Conservation (phyloP, 345 rosid species). For the Heritiera fomes region DNA sequence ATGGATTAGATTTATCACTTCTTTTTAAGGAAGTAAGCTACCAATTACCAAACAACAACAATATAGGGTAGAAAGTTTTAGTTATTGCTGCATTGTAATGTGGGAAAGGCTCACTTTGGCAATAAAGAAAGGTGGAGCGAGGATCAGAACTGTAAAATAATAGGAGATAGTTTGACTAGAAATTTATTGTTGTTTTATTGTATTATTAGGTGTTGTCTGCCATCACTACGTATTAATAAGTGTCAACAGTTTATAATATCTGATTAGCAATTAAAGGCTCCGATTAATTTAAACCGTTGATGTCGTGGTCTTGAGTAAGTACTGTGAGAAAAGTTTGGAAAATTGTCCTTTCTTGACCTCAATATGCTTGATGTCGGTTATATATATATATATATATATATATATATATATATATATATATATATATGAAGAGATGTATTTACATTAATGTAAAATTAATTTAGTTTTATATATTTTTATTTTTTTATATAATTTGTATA, state of each 20-base stretch:
- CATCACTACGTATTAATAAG: constrained; percentile 6
- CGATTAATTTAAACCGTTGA: neutral
- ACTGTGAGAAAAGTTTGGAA: neutral
- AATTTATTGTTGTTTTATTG: neutral
- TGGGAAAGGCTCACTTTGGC: constrained; percentile 13
- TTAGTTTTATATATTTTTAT: no score
- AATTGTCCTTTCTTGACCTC: neutral
- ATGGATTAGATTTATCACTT: neutral
- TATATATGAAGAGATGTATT: no score
- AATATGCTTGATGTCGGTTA: neutral
- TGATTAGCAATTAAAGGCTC: neutral
- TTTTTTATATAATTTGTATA: no score
- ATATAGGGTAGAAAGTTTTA: neutral
- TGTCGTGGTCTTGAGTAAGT: neutral
- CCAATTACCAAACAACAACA: no score
- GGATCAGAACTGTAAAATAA: neutral
- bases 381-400: neutral
- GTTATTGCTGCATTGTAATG: neutral
- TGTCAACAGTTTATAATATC: constrained; percentile 13
- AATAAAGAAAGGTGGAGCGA: neutral
- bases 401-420: neutral
- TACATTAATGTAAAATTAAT: no score
- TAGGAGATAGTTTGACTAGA: neutral
- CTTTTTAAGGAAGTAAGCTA: neutral
- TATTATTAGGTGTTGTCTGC: constrained; percentile 16